These are phyloP conservation scores for Tagetes patula DNA, from an alignment of 129 eudicot genomes.

Conservation along the genomic window DNA sequence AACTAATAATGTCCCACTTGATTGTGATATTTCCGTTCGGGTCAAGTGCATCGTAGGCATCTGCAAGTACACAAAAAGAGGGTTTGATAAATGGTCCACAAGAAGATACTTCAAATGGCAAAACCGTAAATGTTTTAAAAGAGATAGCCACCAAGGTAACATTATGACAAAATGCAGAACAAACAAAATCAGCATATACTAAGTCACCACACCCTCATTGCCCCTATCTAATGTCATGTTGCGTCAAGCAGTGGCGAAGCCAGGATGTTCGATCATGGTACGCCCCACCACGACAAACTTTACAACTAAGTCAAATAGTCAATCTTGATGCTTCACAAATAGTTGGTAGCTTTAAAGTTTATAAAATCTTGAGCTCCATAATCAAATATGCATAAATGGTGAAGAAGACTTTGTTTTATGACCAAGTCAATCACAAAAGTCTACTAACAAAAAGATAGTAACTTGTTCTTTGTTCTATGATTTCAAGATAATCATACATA, in stretches of 20 bases:
- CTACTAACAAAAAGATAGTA: conserved; percentile 2
- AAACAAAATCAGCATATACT: conserved; percentile 16
- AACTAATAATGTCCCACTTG: conserved; percentile 84
- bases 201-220: not conserved
- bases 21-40: conserved; percentile 89
- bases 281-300: not conserved
- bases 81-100: not conserved
- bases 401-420: not conserved
- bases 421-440: conserved; percentile 8
- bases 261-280: too few species aligned
- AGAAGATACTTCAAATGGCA: not conserved
- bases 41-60: conserved; percentile 90
- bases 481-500: conserved; percentile 6
- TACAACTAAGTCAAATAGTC: too few species aligned
- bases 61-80: conserved; percentile 38
- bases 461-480: not conserved
- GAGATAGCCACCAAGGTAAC: not conserved
- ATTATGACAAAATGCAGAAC: not conserved
- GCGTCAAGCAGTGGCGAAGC: too few species aligned
- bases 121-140: not conserved
- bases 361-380: not conserved
- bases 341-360: not conserved
- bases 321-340: not conserved
- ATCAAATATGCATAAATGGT: not conserved
- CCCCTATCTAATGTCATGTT: too few species aligned